Conservation (phyloP, 2,329 filamentous ascomycete species). For the Chaetothyriales sp. region DNA sequence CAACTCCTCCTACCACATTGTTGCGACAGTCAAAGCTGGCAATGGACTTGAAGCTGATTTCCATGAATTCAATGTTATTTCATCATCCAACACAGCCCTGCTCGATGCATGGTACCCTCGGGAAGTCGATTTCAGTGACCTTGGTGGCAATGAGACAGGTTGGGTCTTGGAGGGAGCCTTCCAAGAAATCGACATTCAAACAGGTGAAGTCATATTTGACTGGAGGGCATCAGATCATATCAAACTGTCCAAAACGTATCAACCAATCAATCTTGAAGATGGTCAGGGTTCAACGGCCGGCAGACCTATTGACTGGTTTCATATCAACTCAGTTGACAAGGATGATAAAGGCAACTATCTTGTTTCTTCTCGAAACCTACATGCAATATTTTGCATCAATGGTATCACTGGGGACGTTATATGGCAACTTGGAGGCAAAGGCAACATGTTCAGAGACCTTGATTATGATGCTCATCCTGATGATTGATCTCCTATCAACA, state of each 20-base stretch:
- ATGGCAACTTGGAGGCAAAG: constrained; percentile 38
- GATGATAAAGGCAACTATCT: constrained; percentile 30
- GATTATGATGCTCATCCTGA: constrained; percentile 2
- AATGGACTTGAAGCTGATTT: constrained; percentile 4
- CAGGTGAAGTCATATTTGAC: constrained; percentile 28
- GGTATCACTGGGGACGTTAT: constrained; percentile 30
- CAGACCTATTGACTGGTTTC: constrained; percentile 38
- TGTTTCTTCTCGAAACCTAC: constrained; percentile 28
- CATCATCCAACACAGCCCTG: constrained; percentile 4
- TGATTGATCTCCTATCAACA: neutral
- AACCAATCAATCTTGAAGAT: too few relatives aligned
- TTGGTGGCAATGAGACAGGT: constrained; percentile 2
- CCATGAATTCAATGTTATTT: constrained; percentile 8
- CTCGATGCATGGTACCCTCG: constrained; percentile 6
- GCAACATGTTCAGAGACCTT: constrained; percentile 29
- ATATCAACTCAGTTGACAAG: constrained; percentile 40
- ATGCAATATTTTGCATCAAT: constrained; percentile 28
- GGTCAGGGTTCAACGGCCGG: constrained; percentile 6
- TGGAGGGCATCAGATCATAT: constrained; percentile 35
- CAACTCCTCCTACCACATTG: constrained; percentile 4
- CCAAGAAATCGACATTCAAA: constrained; percentile 33
- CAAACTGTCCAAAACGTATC: constrained; percentile 7
- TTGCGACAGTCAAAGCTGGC: neutral
- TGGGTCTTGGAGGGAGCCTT: constrained; percentile 30
- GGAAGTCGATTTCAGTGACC: constrained; percentile 1